Conservation (phyloP, 495 filamentous ascomycete genomes). For the Annulohypoxylon bovei region DNA sequence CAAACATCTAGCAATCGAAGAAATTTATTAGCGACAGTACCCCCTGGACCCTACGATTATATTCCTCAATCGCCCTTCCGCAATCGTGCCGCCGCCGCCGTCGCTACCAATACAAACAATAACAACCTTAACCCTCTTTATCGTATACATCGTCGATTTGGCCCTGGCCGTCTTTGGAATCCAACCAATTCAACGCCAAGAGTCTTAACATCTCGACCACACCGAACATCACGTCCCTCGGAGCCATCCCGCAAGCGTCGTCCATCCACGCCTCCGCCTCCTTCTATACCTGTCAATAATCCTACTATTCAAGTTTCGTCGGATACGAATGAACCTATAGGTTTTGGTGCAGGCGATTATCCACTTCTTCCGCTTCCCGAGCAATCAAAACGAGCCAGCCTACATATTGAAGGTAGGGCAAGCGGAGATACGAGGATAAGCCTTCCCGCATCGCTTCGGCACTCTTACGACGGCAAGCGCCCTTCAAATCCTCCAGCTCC, state of each 20-base stretch:
- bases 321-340: conserved; percentile 45
- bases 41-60: conserved; percentile 47
- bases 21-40: conserved; percentile 39
- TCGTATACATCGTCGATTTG: conserved; percentile 50
- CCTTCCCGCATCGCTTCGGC: conserved; percentile 67
- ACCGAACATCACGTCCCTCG: conserved; percentile 25
- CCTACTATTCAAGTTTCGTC: conserved; percentile 50
- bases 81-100: conserved; percentile 46
- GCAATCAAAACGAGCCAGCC: conserved; percentile 67
- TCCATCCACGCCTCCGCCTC: conserved; percentile 59
- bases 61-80: conserved; percentile 58
- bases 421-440: conserved; percentile 73
- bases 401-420: conserved; percentile 72
- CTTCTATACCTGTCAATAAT: conserved; percentile 57
- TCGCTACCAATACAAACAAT: background rate
- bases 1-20: conserved; percentile 52
- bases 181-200: conserved; percentile 71
- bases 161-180: conserved; percentile 67
- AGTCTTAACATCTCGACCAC: conserved; percentile 42
- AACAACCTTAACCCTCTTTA: conserved; percentile 25
- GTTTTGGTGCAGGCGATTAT: conserved; percentile 66
- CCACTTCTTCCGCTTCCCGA: conserved; percentile 77
- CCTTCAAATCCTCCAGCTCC: conserved; percentile 47
- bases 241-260: conserved; percentile 44
- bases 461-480: conserved; percentile 61